Evolutionary conservation across 768 basidiomycete species (phyloP), one percentile per base, ranked within the genome.

Genomic region (Podaxis rugospora): DNA sequence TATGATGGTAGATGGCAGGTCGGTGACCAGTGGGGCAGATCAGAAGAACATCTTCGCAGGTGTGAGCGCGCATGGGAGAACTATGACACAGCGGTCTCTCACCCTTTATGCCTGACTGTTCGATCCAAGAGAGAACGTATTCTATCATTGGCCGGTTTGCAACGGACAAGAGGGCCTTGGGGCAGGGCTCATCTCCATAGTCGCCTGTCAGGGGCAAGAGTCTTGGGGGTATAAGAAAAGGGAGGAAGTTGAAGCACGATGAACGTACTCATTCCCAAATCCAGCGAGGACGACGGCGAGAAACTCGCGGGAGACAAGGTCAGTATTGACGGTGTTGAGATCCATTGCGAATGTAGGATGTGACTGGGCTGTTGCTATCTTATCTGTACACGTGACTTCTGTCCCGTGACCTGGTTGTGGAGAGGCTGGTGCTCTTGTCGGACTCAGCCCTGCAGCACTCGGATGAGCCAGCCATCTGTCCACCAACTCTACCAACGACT

Each of bases 101-200:
- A 90, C 95, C 93, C 78, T 83, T 85, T 37, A 97, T 85, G 21
- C 93, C 92, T 10, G 93, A 87, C 44, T 89, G 83, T 66, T 96
- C 91, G 28, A 98, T 73, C 95, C 95, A 98, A 6, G 83, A 78
- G 27, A 98, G 78, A 6, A 84, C 81, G 65, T 92, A 90, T 69
- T 93, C 89, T 61, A 98, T 79, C 76, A 97, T 85, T 1, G 95
- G 93, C 63, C 81, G 89, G 68, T 97, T 96, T 25, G 86, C 92
- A 37, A 98, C 81, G 5, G 94, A 92, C 5, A 97, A 79, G 5
- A 98, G 76, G 5, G 94, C 89, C 70, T 98, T 98, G 42, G 92
- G 90, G 70, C 83, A 89, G 23, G 91, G 84, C 58, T 87, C 86
- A 52, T 92, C 92, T 58, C 92, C 92, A 68, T 92, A 78, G 68